Conservation (phyloP, 441 rosid genomes). For the Lepidium campestre region DNA sequence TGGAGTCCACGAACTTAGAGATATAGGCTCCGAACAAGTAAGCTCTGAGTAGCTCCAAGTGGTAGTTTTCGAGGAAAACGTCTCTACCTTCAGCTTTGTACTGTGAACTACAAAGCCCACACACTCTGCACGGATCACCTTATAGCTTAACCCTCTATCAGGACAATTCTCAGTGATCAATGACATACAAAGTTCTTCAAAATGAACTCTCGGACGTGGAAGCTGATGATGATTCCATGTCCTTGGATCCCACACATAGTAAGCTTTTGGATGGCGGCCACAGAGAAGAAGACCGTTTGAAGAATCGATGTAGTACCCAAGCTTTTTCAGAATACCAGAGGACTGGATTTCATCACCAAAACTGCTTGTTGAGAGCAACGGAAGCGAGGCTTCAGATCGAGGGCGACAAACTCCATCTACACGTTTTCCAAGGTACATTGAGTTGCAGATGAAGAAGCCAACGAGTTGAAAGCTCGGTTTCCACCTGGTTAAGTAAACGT, state of each 20-base stretch:
- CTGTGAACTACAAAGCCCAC: constrained; percentile 23
- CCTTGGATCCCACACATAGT: constrained; percentile 45
- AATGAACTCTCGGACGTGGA: constrained; percentile 49
- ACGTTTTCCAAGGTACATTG: constrained; percentile 41
- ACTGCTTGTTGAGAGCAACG: constrained; percentile 41
- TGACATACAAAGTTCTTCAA: constrained; percentile 49
- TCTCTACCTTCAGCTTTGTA: constrained; percentile 40
- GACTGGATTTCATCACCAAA: constrained; percentile 49
- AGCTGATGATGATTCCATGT: constrained; percentile 32
- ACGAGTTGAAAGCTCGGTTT: constrained; percentile 34
- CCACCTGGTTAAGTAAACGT: constrained; percentile 39
- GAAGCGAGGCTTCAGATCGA: constrained; percentile 45
- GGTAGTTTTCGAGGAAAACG: constrained; percentile 39
- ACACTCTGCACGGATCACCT: constrained; percentile 52
- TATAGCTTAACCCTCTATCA: constrained; percentile 33
- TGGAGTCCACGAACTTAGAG: constrained; percentile 42
- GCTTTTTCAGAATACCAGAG: constrained; percentile 37
- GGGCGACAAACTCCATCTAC: constrained; percentile 35
- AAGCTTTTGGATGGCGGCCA: constrained; percentile 60
- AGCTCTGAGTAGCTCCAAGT: constrained; percentile 55
- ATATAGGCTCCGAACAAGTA: constrained; percentile 33
- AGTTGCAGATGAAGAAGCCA: constrained; percentile 46
- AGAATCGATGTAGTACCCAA: constrained; percentile 61
- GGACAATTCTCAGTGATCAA: constrained; percentile 42
- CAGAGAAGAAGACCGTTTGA: constrained; percentile 52